Evolutionary conservation across 169 alveolate species (phyloP), one percentile per base, ranked within the genome.

Genomic region (Plasmodium relictum): DNA sequence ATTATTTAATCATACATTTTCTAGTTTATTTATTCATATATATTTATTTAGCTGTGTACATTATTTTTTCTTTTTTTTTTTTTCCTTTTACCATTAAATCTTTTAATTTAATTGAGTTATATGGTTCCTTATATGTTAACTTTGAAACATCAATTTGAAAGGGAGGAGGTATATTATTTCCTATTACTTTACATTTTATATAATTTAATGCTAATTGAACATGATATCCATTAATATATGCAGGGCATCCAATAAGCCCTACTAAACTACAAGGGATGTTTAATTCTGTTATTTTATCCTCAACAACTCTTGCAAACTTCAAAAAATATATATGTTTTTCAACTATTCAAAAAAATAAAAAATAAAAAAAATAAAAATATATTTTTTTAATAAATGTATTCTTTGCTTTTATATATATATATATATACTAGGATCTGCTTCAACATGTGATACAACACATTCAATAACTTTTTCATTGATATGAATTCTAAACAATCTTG

Each of bases 211-310:
- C 95, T 41, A 95, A 88, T 86, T 95, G 97, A 54, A 95, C 96
- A 59, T 95, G 97, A 83, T 94, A 95, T 10, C 97, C 97, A 88
- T 91, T 92, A 16, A 93, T 83, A 71, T 95, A 95, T 6, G 97
- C 97, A 8, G 97, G 97, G 48, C 96, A 95, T n/a, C 96, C 97
- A 74, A 95, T 74, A 22, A 95, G 92, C 6, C 97, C 97, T 14
- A 94, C 92, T 52, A 95, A 62, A 41, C 95, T 91, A 18, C 95
- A 88, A 8, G 97, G 97, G 20, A 95, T 85, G 59, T 94, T 90
- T 39, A 95, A 92, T 76, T 92, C 95, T 10, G 95, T 87, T 24
- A 95, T 87, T 26, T 89, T 59, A 52, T 97, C 96, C n/a, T 88
- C 92, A 14, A 91, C 94, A 61, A 95, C 97, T 42, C 97, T 89